These are phyloP conservation scores for Ilyonectria robusta DNA, from an alignment of 2,329 filamentous ascomycete genomes.

Conservation along the genomic window DNA sequence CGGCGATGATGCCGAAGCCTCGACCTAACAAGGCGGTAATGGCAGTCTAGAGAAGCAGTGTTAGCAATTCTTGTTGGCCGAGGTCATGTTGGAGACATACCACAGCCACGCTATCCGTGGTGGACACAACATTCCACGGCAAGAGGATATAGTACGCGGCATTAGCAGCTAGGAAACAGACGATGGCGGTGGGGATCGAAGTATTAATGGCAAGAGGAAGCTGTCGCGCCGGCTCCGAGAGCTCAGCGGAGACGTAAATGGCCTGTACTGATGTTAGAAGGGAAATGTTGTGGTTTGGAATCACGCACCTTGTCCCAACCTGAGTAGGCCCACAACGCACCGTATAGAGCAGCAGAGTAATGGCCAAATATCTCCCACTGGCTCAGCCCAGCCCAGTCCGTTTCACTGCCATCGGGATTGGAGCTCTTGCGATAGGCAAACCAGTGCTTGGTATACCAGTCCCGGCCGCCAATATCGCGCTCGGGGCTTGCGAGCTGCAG, in stretches of 20 bases:
- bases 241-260: conserved; percentile 69
- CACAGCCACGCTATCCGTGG: conserved; percentile 74
- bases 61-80: neutral
- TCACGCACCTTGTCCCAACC: conserved; percentile 74
- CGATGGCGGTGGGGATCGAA: conserved; percentile 71
- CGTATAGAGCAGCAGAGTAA: conserved; percentile 73
- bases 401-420: conserved; percentile 64
- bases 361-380: conserved; percentile 73
- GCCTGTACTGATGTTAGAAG: conserved; percentile 54
- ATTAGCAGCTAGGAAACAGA: conserved; percentile 73
- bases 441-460: conserved; percentile 69
- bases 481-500: conserved; percentile 56
- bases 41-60: conserved; percentile 60
- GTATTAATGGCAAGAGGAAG: conserved; percentile 74
- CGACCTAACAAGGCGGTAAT: conserved; percentile 69
- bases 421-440: conserved; percentile 66
- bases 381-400: conserved; percentile 63
- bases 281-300: neutral
- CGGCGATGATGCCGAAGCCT: conserved; percentile 67
- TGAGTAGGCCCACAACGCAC: conserved; percentile 74
- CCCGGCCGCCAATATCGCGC: conserved; percentile 59
- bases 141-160: conserved; percentile 74
- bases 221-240: conserved; percentile 65
- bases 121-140: conserved; percentile 71
- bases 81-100: conserved; percentile 55